Conservation (phyloP, 257 asterid species). For the Scutellaria galericulata region DNA sequence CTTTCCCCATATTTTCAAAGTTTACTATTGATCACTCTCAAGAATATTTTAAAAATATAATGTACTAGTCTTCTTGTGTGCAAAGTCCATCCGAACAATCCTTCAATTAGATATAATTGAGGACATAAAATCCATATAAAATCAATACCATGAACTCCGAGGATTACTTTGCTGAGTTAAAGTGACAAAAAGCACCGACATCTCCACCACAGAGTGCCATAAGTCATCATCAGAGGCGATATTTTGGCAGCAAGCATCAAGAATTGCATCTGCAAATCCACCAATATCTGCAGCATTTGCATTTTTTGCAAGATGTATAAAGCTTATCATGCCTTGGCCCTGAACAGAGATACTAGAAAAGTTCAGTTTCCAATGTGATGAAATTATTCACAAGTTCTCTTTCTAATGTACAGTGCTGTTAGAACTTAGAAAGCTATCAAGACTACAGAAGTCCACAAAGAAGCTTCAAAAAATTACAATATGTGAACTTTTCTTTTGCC, state of each 20-base stretch:
- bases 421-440: conserved; percentile 8
- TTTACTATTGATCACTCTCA: conserved; percentile 1
- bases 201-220: conserved; percentile 82
- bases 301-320: conserved; percentile 69
- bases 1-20: conserved; percentile 9
- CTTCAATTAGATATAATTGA: conserved; percentile 8
- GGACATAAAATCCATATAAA: conserved; percentile 25
- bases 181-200: conserved; percentile 81
- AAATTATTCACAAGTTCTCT: conserved; percentile 15
- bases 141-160: conserved; percentile 81
- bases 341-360: conserved; percentile 41
- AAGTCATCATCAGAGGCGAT: conserved; percentile 80
- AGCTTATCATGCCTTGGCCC: conserved; percentile 93
- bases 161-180: conserved; percentile 75
- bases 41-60: conserved; percentile 4
- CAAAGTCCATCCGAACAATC: conserved; percentile 9
- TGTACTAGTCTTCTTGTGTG: conserved; percentile 17
- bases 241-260: conserved; percentile 92
- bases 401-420: conserved; percentile 16
- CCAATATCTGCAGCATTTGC: conserved; percentile 74
- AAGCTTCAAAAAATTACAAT: neutral
- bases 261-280: conserved; percentile 79
- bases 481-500: conserved; percentile 3
- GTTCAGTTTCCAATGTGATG: conserved; percentile 5
- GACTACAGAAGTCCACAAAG: conserved; percentile 3